Conservation (phyloP, 176 grass and related monocot species). For the Hordeum vulgare region MorexV3_pseudomolecules_assembly NC_058522.1:526517257-526517756, state of each 20-base stretch:
- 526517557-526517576: background rate
- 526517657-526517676: constrained; percentile 98
- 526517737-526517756: constrained; percentile 92
- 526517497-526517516: constrained; percentile 86
- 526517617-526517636: constrained; percentile 91
- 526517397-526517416: constrained; percentile 90
- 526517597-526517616: constrained; percentile 54
- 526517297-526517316: background rate
- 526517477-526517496: constrained; percentile 91
- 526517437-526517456: constrained; percentile 96
- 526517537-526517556: constrained; percentile 23
- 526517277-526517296: background rate
- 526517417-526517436: constrained; percentile 97
- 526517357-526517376: background rate
- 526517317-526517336: background rate
- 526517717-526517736: constrained; percentile 85
- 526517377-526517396: constrained; percentile 11
- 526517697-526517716: constrained; percentile 80
- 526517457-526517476: constrained; percentile 88
- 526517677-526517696: constrained; percentile 78
- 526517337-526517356: constrained; percentile 14
- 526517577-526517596: background rate
- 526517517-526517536: constrained; percentile 98
- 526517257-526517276: background rate
- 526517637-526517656: constrained; percentile 99